phyloP scores from a whole-genome alignment of 2,329 filamentous ascomycete species.

The Diplodia corticola region DNA sequence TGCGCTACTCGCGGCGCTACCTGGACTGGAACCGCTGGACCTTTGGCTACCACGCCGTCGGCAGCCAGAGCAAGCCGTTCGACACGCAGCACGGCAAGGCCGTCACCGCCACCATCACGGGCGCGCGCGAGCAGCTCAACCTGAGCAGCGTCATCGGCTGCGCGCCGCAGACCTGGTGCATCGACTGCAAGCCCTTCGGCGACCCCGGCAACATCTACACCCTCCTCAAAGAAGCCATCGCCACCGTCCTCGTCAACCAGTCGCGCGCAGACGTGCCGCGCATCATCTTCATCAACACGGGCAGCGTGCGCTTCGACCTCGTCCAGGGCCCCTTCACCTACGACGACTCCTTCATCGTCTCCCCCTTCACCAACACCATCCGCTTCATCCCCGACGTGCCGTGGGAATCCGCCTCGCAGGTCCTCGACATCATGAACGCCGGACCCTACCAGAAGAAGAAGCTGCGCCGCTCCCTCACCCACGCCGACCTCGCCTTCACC shows the following conservation, averaged over 20 bases:
- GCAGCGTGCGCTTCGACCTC: constrained; percentile 62
- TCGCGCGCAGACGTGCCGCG: constrained; percentile 53
- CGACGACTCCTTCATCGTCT: constrained; percentile 56
- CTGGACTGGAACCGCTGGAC: constrained; percentile 69
- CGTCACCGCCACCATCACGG: constrained; percentile 54
- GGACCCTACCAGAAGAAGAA: constrained; percentile 38
- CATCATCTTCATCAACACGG: constrained; percentile 62
- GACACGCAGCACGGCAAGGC: constrained; percentile 51
- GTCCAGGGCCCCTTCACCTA: constrained; percentile 63
- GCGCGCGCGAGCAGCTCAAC: constrained; percentile 54
- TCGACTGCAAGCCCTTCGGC: constrained; percentile 56
- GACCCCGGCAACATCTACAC: constrained; percentile 57
- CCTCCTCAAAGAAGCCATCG: constrained; percentile 54
- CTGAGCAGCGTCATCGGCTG: constrained; percentile 61
- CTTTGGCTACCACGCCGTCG: constrained; percentile 63
- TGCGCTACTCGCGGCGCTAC: constrained; percentile 55
- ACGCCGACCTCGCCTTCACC: constrained; percentile 26
- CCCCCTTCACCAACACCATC: constrained; percentile 57
- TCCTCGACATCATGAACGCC: constrained; percentile 48
- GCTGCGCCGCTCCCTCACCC: constrained; percentile 33
- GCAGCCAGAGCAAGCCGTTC: constrained; percentile 48
- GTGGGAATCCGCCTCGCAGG: constrained; percentile 46
- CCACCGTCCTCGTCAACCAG: constrained; percentile 54
- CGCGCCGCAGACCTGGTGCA: constrained; percentile 60
- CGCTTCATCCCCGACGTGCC: constrained; percentile 56